Percentiles rank a stretch among this genome's conserved stretches.
These are phyloP conservation scores for Pseudonectria buxi DNA, from an alignment of 2,329 filamentous ascomycete genomes.

Conservation along the genomic window DNA sequence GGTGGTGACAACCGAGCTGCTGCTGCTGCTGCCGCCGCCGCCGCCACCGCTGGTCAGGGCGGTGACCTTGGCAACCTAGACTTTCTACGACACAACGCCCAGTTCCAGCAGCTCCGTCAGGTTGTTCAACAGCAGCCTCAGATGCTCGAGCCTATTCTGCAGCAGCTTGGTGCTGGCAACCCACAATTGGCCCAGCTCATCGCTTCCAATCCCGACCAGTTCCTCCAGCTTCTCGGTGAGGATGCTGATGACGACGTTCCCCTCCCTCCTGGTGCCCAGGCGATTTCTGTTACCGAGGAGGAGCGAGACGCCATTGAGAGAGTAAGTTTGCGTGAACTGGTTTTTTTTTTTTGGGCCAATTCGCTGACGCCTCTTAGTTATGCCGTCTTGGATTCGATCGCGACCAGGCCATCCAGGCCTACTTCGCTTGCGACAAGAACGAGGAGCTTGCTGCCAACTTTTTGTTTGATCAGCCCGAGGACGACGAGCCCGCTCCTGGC, in stretches of 20 bases:
- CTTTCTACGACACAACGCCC: constrained; percentile 88
- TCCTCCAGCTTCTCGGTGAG: constrained; percentile 83
- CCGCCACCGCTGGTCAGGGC: constrained; percentile 44
- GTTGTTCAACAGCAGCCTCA: constrained; percentile 95
- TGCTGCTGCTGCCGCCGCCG: constrained; percentile 36
- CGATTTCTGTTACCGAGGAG: constrained; percentile 88
- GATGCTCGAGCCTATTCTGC: constrained; percentile 97
- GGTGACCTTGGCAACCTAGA: constrained; percentile 72
- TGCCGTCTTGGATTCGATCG: constrained; percentile 90
- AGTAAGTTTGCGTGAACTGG: constrained; percentile 41
- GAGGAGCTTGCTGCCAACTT: constrained; percentile 98
- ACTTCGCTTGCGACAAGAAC: constrained; percentile 99
- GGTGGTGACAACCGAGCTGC: constrained; percentile 32
- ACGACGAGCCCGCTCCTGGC: constrained; percentile 54
- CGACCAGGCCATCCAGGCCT: constrained; percentile 92
- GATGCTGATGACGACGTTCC: constrained; percentile 77
- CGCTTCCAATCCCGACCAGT: constrained; percentile 84
- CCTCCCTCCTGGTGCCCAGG: constrained; percentile 79
- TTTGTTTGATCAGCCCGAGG: constrained; percentile 92
- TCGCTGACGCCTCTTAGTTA: constrained; percentile 47
- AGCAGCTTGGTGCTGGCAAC: constrained; percentile 92
- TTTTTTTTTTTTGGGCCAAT: constrained; percentile 31
- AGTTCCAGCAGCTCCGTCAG: constrained; percentile 96
- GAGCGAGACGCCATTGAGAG: constrained; percentile 96
- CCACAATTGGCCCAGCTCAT: constrained; percentile 91